phyloP scores from a whole-genome alignment of 805 yeast genomes.

The Teunomyces aglyptinius region DNA sequence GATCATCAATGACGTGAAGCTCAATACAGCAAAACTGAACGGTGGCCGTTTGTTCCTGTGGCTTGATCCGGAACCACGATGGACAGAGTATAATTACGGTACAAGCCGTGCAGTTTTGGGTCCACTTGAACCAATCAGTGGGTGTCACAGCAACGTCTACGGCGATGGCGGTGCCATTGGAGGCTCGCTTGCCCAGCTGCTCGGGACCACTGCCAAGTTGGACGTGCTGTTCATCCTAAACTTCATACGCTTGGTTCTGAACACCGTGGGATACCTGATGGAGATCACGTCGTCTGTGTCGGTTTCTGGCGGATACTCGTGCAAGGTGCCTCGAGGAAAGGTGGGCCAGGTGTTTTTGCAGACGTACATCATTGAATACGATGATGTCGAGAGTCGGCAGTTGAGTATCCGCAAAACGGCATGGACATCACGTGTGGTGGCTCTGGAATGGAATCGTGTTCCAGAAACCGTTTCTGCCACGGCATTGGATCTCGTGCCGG shows the following conservation, averaged over 20 bases:
- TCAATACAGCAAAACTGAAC: conserved; percentile 14
- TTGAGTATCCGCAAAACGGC: conserved; percentile 7
- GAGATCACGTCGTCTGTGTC: conserved; percentile 9
- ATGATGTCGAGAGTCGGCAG: conserved; percentile 11
- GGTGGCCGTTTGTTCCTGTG: conserved; percentile 9
- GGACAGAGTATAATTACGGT: conserved; percentile 15
- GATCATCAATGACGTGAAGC: conserved; percentile 15
- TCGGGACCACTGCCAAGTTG: conserved; percentile 14
- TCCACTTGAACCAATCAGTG: conserved; percentile 14
- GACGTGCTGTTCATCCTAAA: conserved; percentile 9
- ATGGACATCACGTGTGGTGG: neutral
- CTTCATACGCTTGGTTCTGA: neutral
- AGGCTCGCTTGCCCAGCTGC: conserved; percentile 13
- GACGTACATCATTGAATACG: conserved; percentile 14
- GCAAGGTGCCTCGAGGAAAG: conserved; percentile 16
- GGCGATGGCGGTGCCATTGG: conserved; percentile 22
- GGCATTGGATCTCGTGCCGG: conserved; percentile 11
- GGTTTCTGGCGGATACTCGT: conserved; percentile 13
- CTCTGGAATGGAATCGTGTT: conserved; percentile 9
- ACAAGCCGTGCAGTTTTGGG: conserved; percentile 7
- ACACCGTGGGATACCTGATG: conserved; percentile 2
- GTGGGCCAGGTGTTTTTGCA: conserved; percentile 21
- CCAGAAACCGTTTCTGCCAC: conserved; percentile 3
- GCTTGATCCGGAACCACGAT: conserved; percentile 5
- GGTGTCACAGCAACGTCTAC: conserved; percentile 15